Conservation (phyloP, 2,329 filamentous ascomycete species). For the Verticillium isaacii region DNA sequence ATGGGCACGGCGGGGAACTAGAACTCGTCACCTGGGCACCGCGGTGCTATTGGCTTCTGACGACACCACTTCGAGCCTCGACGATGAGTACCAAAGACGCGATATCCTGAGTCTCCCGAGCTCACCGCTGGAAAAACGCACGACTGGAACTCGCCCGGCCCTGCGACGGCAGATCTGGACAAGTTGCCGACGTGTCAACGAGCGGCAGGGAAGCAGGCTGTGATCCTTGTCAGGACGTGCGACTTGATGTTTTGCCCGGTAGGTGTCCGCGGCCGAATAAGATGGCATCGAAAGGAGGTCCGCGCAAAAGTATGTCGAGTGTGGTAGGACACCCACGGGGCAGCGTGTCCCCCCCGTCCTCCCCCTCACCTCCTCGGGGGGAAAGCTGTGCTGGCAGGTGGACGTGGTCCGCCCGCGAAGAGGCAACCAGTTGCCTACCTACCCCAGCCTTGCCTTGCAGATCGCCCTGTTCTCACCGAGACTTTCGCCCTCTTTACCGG, state of each 20-base stretch:
- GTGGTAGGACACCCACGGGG: not conserved
- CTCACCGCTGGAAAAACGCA: not conserved
- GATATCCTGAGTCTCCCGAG: not conserved
- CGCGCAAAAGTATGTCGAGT: not conserved
- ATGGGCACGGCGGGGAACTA: not conserved
- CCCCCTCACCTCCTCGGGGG: too few species aligned
- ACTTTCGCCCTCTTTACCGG: not conserved
- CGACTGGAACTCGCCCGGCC: not conserved
- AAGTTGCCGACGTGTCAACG: not conserved
- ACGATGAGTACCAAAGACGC: not conserved
- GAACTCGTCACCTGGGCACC: not conserved
- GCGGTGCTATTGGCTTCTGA: not conserved
- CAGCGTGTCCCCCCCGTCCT: not conserved
- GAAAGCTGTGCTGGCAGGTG: not conserved
- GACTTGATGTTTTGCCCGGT: not conserved
- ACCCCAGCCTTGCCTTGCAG: not conserved
- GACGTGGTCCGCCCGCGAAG: not conserved
- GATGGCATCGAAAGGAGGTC: not conserved
- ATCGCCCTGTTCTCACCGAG: not conserved
- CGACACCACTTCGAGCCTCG: not conserved
- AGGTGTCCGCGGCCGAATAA: not conserved
- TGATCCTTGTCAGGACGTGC: not conserved
- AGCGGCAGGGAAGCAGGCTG: not conserved
- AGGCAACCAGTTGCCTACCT: not conserved
- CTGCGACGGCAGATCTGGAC: not conserved